phyloP scores from a whole-genome alignment of 1,284 basidiomycete species.

The Golubevia sp. region DNA sequence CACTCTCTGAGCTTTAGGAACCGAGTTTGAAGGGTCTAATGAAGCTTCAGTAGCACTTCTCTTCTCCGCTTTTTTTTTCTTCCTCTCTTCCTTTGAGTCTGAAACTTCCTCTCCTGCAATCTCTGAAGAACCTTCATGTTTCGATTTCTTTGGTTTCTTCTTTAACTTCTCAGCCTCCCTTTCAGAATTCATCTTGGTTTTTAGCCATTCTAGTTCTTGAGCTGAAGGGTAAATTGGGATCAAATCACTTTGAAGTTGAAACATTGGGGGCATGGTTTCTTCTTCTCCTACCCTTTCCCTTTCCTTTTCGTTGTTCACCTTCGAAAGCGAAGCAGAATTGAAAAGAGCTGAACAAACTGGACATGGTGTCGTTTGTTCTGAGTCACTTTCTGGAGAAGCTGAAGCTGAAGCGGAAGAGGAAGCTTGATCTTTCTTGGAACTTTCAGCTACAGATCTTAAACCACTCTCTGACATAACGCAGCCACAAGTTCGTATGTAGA shows the following conservation, averaged over 20 bases:
- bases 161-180: neutral
- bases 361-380: constrained; percentile 15
- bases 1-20: neutral
- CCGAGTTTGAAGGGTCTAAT: neutral
- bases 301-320: too few species aligned
- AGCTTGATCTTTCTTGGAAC: constrained; percentile 1
- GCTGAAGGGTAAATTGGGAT: neutral
- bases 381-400: neutral
- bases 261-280: too few species aligned
- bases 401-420: constrained; percentile 1
- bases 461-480: constrained; percentile 47
- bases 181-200: neutral
- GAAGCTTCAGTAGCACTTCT: neutral
- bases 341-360: constrained; percentile 36
- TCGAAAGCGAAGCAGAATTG: constrained; percentile 17
- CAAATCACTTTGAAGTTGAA: neutral
- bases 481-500: constrained; percentile 43
- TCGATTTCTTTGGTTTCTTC: neutral
- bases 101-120: neutral
- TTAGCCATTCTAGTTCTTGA: neutral
- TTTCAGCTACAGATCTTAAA: constrained; percentile 16
- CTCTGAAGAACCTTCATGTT: neutral
- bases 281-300: too few species aligned
- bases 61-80: neutral
- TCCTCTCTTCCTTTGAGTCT: neutral